Percentiles rank a stretch among this genome's conserved stretches.
Evolutionary conservation across 2,329 filamentous ascomycete species (phyloP).

Genomic region (Cytospora piceicola): DNA sequence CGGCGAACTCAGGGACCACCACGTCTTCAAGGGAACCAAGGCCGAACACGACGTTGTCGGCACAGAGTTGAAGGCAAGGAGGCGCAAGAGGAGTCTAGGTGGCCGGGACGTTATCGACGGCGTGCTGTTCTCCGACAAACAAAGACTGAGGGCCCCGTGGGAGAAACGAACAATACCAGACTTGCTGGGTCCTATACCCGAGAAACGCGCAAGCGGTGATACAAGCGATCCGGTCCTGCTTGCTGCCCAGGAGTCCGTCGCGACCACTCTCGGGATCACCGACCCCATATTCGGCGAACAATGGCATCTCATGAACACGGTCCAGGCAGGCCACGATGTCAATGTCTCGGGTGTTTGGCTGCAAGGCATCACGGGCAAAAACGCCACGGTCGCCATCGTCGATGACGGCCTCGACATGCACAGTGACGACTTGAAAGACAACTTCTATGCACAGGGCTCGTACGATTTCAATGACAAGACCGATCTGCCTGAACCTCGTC

Average conservation of each 20-base stretch:
- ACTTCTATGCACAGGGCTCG: constrained; percentile 91
- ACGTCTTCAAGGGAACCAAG: constrained; percentile 80
- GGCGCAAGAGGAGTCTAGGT: constrained; percentile 62
- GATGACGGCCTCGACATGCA: constrained; percentile 97
- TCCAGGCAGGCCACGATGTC: constrained; percentile 84
- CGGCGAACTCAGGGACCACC: constrained; percentile 76
- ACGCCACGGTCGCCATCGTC: constrained; percentile 88
- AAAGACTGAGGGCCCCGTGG: constrained; percentile 54
- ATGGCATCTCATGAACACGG: constrained; percentile 90
- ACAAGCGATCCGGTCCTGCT: constrained; percentile 38
- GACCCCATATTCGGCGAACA: constrained; percentile 94
- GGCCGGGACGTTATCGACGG: constrained; percentile 68
- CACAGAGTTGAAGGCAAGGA: constrained; percentile 55
- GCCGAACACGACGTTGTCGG: constrained; percentile 63
- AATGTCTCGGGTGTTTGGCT: constrained; percentile 96
- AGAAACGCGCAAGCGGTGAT: constrained; percentile 31
- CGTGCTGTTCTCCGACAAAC: constrained; percentile 81
- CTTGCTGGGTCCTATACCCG: constrained; percentile 36
- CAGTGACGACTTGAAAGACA: constrained; percentile 87
- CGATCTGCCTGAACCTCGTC: constrained; percentile 76
- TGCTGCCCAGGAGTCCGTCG: constrained; percentile 64
- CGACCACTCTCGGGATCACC: constrained; percentile 69
- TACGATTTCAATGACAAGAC: constrained; percentile 93
- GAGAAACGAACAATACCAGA: constrained; percentile 56
- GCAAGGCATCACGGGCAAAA: constrained; percentile 86